phyloP scores from a whole-genome alignment of 805 yeast species.

The Starmerella apicola region DNA sequence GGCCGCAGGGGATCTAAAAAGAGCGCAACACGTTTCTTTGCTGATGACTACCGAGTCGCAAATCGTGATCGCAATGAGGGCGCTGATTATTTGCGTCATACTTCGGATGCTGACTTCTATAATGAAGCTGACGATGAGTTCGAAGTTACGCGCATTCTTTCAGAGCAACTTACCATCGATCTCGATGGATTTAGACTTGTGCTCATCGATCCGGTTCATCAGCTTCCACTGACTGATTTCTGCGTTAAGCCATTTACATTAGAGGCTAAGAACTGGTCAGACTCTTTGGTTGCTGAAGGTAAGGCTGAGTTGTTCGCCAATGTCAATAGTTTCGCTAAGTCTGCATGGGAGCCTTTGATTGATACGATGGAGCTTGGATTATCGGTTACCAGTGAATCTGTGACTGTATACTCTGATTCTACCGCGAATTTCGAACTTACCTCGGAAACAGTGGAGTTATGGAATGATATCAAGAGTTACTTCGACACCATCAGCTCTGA shows the following conservation, averaged over 20 bases:
- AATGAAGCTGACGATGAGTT: background rate
- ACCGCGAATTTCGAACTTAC: slow-evolving; percentile 72
- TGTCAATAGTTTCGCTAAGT: slow-evolving; percentile 75
- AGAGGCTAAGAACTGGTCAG: slow-evolving; percentile 71
- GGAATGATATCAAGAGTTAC: slow-evolving; percentile 54
- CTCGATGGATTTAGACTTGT: slow-evolving; percentile 71
- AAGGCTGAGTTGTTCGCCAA: slow-evolving; percentile 55
- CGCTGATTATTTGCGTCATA: background rate
- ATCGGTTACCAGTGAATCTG: slow-evolving; percentile 43
- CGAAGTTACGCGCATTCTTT: slow-evolving; percentile 36
- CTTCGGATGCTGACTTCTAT: background rate
- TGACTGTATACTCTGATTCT: slow-evolving; percentile 66
- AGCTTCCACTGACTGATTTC: slow-evolving; percentile 75
- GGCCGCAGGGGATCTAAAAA: slow-evolving; percentile 9
- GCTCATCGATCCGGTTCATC: slow-evolving; percentile 81
- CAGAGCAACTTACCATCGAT: slow-evolving; percentile 54
- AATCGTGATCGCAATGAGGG: background rate
- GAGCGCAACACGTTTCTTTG: slow-evolving; percentile 9
- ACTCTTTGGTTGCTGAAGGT: slow-evolving; percentile 59
- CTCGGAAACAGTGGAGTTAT: slow-evolving; percentile 63
- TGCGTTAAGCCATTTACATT: slow-evolving; percentile 56
- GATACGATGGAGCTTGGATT: slow-evolving; percentile 78
- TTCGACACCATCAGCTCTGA: slow-evolving; percentile 20
- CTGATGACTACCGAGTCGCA: slow-evolving; percentile 15
- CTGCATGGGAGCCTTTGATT: slow-evolving; percentile 89